phyloP scores from a whole-genome alignment of 257 asterid genomes.

The Mitragyna speciosa region DNA sequence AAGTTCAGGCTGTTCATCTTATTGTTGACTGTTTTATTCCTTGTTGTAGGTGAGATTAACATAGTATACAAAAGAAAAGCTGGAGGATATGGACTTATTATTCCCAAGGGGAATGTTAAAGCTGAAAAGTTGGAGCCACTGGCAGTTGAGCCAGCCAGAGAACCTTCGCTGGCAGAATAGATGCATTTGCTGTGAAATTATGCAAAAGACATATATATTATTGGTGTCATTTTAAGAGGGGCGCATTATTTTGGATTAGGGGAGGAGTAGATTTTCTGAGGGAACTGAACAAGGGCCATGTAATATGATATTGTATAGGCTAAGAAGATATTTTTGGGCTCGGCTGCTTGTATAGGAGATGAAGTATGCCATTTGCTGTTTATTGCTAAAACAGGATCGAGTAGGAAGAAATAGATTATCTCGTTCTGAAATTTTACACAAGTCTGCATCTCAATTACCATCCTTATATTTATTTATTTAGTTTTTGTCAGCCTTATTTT shows the following conservation, averaged over 20 bases:
- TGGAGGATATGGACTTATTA: slow-evolving; percentile 85
- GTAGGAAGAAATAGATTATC: background rate
- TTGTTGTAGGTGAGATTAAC: slow-evolving; percentile 72
- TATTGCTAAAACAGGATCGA: background rate
- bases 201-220: background rate
- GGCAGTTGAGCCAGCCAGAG: slow-evolving; percentile 38
- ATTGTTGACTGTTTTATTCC: background rate
- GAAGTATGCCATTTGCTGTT: background rate
- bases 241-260: background rate
- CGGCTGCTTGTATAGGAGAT: background rate
- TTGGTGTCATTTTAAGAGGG: background rate
- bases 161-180: slow-evolving; percentile 31
- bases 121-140: slow-evolving; percentile 50
- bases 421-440: background rate
- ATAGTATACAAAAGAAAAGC: slow-evolving; percentile 68
- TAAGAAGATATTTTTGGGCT: background rate
- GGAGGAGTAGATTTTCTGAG: background rate
- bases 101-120: slow-evolving; percentile 63
- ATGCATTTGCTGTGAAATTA: background rate
- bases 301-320: slow-evolving; percentile 1
- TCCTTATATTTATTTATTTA: background rate
- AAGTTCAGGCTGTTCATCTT: background rate
- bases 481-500: background rate
- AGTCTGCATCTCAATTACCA: background rate
- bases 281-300: background rate